Base-by-base conservation (phyloP, 2,329 filamentous ascomycete genomes). In the Periconia sp. region DNA sequence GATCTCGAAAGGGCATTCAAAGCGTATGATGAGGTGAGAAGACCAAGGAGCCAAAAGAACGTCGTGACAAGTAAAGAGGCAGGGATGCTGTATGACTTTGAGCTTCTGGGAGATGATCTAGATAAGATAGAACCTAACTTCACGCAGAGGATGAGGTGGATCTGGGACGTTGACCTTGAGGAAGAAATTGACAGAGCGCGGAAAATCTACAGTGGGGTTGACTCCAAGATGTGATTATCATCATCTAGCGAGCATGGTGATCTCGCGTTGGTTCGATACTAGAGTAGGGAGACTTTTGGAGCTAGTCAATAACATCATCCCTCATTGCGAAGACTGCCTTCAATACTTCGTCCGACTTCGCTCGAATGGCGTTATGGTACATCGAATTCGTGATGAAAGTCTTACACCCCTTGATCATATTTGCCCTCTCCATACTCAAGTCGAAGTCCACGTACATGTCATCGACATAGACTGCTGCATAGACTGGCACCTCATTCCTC, bases 361-460 rank as follows among this genome's bases (percentile, higher is more conserved):
- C 78, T 46, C 89, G 79, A 30, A 96, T 68, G 0, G 88, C 92
- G 62, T 94, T 87, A 69, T 97, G 92, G 63, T 94, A 94, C 78
- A 95, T 82, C 17, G 80, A 78, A 66, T 96, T 96, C 26, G 90
- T 96, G 62, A 94, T 83, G 58, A 87, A 94, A 28, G 89, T 84
- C 73, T 89, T 91, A 64, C 83, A 86, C 1, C 84, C 85, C 65
- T 82, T 86, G 65, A 96, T 88, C 61, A 85, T 81, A 28, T 73
- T 74, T 8, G 89, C 89, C 12, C 90, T 95, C 56, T 87, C 83
- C 57, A 82, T 79, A 7, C 88, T 87, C 40, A 91, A 73, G 5
- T 83, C 82, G 55, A 82, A 88, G 61, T 95, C 88, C 21, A 97
- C 92, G 61, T 95, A 96, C 88, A 96, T 94, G 65, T 96, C 91